Conservation (phyloP, 345 rosid genomes). For the Salix suchowensis region DNA sequence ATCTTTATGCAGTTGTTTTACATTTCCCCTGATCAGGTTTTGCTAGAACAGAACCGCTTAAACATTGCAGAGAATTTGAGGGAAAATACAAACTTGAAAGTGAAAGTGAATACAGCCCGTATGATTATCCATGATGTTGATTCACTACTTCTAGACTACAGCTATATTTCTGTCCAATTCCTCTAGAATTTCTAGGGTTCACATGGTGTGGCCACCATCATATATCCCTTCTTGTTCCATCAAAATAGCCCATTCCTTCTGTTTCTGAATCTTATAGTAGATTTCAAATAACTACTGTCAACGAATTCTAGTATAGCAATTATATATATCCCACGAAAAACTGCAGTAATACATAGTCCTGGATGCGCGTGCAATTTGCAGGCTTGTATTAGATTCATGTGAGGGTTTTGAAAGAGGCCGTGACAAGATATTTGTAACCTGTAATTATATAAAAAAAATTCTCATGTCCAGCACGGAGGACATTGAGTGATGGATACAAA, state of each 20-base stretch:
- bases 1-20: constrained; percentile 10
- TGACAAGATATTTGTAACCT: not conserved
- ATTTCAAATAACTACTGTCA: not conserved
- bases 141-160: constrained; percentile 23
- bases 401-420: not conserved
- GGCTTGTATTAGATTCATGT: not conserved
- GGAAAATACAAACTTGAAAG: not conserved
- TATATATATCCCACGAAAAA: not conserved
- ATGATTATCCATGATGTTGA: constrained; percentile 40
- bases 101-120: constrained; percentile 31
- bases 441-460: too few relatives aligned
- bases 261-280: constrained; percentile 16
- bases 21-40: not conserved
- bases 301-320: not conserved
- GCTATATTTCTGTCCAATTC: constrained; percentile 27
- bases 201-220: not conserved
- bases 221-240: constrained; percentile 13
- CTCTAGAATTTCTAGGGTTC: constrained; percentile 20
- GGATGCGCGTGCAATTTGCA: not conserved
- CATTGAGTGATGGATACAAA: not conserved
- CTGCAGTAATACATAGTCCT: not conserved
- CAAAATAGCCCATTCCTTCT: constrained; percentile 30
- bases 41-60: constrained; percentile 11
- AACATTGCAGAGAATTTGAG: constrained; percentile 4
- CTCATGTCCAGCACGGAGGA: not conserved